These are phyloP conservation scores for Kazachstania bromeliacearum DNA, from an alignment of 805 yeast species.

Conservation along the genomic window DNA sequence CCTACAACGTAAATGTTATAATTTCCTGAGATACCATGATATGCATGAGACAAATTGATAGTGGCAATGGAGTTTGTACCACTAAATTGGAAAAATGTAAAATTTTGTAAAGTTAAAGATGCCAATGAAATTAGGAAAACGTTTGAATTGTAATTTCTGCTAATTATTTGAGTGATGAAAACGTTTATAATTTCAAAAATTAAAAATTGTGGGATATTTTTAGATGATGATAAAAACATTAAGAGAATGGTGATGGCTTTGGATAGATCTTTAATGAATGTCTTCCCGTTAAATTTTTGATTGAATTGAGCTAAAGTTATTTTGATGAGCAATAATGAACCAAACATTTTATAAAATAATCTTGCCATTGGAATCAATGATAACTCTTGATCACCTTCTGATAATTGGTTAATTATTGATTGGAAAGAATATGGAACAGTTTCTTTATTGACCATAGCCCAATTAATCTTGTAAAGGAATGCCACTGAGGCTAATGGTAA, in stretches of 20 bases:
- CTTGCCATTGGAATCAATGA: slow-evolving; percentile 30
- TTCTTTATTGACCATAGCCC: slow-evolving; percentile 47
- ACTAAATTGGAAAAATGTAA: slow-evolving; percentile 79
- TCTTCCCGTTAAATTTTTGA: slow-evolving; percentile 6
- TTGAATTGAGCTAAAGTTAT: slow-evolving; percentile 14
- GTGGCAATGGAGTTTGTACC: slow-evolving; percentile 89
- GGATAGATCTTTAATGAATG: slow-evolving; percentile 9
- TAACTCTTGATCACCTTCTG: slow-evolving; percentile 18
- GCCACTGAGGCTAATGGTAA: slow-evolving; percentile 40
- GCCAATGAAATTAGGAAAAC: slow-evolving; percentile 8
- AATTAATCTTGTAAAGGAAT: slow-evolving; percentile 45
- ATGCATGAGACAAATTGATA: slow-evolving; percentile 82
- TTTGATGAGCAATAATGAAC: slow-evolving; percentile 29
- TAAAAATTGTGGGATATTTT: slow-evolving; percentile 41
- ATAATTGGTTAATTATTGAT: slow-evolving; percentile 6
- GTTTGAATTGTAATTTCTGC: slow-evolving; percentile 6
- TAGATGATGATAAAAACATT: slow-evolving; percentile 41
- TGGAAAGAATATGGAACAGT: slow-evolving; percentile 35
- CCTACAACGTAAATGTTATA: slow-evolving; percentile 71
- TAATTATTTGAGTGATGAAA: slow-evolving; percentile 7
- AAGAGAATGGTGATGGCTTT: slow-evolving; percentile 32
- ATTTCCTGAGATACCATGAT: slow-evolving; percentile 64
- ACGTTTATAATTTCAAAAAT: slow-evolving; percentile 26
- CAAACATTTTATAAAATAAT: slow-evolving; percentile 29
- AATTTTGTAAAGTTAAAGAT: slow-evolving; percentile 52